Conservation (phyloP, 2,329 filamentous ascomycete genomes). For the Fusarium sterilihyphosum region DNA sequence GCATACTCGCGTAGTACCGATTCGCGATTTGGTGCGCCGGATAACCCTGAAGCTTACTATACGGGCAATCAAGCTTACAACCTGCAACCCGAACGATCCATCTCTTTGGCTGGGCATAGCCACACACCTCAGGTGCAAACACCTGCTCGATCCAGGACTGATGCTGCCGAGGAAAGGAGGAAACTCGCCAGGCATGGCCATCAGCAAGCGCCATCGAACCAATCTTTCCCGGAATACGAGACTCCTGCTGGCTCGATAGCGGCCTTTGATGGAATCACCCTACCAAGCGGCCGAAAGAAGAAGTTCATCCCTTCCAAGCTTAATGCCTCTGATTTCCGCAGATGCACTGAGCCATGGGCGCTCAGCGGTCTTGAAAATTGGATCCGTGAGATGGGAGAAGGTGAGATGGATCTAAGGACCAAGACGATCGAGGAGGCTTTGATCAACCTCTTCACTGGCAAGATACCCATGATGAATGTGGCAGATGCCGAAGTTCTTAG, state of each 20-base stretch:
- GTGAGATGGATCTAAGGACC: slow-evolving; percentile 86
- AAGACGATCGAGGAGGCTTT: slow-evolving; percentile 88
- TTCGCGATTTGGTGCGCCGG: slow-evolving; percentile 51
- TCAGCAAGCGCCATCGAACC: slow-evolving; percentile 59
- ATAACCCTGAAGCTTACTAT: slow-evolving; percentile 63
- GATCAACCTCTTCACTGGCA: slow-evolving; percentile 88
- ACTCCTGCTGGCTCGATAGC: slow-evolving; percentile 61
- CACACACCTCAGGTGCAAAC: slow-evolving; percentile 81
- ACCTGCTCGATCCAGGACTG: slow-evolving; percentile 92
- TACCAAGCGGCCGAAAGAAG: slow-evolving; percentile 81
- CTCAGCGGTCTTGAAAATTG: slow-evolving; percentile 87
- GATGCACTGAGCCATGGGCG: slow-evolving; percentile 91
- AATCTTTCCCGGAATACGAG: slow-evolving; percentile 67
- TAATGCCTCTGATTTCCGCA: slow-evolving; percentile 81
- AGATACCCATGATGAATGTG: slow-evolving; percentile 98
- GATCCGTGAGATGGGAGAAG: slow-evolving; percentile 90
- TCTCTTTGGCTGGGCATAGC: slow-evolving; percentile 84
- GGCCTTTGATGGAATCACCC: slow-evolving; percentile 82
- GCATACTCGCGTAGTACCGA: slow-evolving; percentile 61
- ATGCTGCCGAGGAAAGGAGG: slow-evolving; percentile 79
- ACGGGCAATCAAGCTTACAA: slow-evolving; percentile 49
- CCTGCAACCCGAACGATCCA: slow-evolving; percentile 72
- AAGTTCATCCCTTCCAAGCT: slow-evolving; percentile 90
- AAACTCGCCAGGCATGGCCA: slow-evolving; percentile 62
- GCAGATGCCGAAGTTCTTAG: slow-evolving; percentile 93